phyloP scores from a whole-genome alignment of 768 basidiomycete species.

The Tubosaeta sp. region DNA sequence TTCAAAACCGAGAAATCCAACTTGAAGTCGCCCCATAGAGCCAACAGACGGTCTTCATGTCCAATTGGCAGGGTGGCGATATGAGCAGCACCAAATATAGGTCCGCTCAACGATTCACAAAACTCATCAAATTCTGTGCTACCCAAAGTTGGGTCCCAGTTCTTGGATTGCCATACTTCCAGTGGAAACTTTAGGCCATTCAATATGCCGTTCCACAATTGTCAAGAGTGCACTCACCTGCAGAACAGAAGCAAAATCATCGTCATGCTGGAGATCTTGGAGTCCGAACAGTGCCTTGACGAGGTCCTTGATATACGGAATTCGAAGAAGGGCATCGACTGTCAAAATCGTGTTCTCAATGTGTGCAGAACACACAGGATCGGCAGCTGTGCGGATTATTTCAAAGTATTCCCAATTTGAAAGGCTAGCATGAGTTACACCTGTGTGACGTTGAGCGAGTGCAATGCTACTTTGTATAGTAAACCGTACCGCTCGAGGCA shows the following conservation, averaged over 20 bases:
- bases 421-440: slow-evolving; percentile 80
- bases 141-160: slow-evolving; percentile 77
- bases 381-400: slow-evolving; percentile 66
- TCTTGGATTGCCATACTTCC: slow-evolving; percentile 74
- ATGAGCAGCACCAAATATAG: slow-evolving; percentile 31
- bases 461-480: neutral
- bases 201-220: slow-evolving; percentile 17
- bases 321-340: slow-evolving; percentile 59
- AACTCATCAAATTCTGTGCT: slow-evolving; percentile 65
- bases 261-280: slow-evolving; percentile 58
- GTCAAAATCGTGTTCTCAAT: slow-evolving; percentile 53
- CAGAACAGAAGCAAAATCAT: slow-evolving; percentile 72
- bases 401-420: slow-evolving; percentile 89
- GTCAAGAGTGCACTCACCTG: slow-evolving; percentile 37
- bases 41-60: slow-evolving; percentile 45
- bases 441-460: slow-evolving; percentile 32
- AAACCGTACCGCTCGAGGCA: slow-evolving; percentile 68
- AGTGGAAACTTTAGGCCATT: slow-evolving; percentile 47
- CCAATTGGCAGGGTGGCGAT: slow-evolving; percentile 43
- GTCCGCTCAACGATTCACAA: slow-evolving; percentile 52
- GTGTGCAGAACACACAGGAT: slow-evolving; percentile 55
- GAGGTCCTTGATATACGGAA: slow-evolving; percentile 40
- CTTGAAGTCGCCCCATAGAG: slow-evolving; percentile 41
- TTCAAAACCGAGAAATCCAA: slow-evolving; percentile 62
- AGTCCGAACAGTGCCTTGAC: slow-evolving; percentile 81